Percentiles rank a stretch among this genome's conserved stretches.
Conservation (phyloP, 2,329 filamentous ascomycete species). For the Colletotrichum tofieldiae region DNA sequence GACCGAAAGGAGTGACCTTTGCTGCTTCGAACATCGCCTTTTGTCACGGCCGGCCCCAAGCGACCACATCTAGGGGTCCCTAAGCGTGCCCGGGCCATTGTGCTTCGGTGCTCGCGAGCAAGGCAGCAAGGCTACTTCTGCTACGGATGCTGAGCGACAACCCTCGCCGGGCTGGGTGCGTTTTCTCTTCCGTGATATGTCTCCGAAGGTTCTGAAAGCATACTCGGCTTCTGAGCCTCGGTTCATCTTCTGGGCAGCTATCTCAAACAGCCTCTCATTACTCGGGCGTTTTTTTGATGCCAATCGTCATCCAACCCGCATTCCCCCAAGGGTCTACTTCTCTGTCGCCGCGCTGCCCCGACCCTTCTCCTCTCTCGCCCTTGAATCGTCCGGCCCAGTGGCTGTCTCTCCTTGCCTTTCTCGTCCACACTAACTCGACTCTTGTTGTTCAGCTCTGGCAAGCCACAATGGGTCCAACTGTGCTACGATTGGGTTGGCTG, state of each 20-base stretch:
- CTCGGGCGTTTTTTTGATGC: background rate
- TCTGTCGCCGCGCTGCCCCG: constrained; percentile 44
- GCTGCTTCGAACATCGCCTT: background rate
- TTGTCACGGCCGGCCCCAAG: background rate
- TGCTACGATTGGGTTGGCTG: constrained; percentile 47
- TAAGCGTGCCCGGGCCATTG: background rate
- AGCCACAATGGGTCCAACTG: constrained; percentile 47
- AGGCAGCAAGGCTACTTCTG: background rate
- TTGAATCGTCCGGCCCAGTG: constrained; percentile 1
- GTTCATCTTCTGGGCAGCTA: background rate
- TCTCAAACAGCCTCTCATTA: background rate
- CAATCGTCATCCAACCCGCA: background rate
- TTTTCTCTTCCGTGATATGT: background rate
- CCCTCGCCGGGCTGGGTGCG: background rate
- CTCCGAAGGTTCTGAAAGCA: background rate
- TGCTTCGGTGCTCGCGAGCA: background rate
- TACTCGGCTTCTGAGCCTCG: too few relatives aligned
- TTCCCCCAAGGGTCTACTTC: background rate
- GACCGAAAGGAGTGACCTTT: background rate
- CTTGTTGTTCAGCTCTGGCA: constrained; percentile 56
- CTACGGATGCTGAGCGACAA: background rate
- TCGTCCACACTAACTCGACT: constrained; percentile 23
- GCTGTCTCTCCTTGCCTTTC: constrained; percentile 16
- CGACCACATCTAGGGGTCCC: background rate
- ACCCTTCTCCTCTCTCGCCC: background rate